phyloP scores from a whole-genome alignment of 306 rosid species.

The Rosa lucieae region DNA sequence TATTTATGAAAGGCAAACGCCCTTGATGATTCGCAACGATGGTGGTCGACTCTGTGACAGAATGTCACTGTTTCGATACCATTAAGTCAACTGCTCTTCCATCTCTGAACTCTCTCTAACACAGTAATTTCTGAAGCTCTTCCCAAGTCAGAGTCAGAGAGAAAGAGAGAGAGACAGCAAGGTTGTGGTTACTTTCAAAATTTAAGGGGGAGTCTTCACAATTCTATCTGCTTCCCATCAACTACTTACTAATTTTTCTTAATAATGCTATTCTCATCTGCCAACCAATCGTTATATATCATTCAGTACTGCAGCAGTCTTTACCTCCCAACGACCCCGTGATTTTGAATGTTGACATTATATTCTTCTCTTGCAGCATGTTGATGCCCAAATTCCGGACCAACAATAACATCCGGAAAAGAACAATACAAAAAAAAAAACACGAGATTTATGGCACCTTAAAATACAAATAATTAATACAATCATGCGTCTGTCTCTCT shows the following conservation, averaged over 20 bases:
- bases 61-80: background rate
- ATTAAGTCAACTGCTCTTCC: background rate
- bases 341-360: slow-evolving; percentile 21
- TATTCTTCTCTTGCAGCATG: background rate
- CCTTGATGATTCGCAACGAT: background rate
- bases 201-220: slow-evolving; percentile 24
- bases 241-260: slow-evolving; percentile 33
- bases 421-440: background rate
- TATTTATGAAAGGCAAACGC: slow-evolving; percentile 6
- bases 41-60: background rate
- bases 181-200: slow-evolving; percentile 25
- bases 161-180: background rate
- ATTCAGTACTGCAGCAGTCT: slow-evolving; percentile 22
- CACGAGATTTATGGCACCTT: background rate
- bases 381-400: background rate
- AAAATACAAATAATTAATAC: background rate
- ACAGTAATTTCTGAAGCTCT: background rate
- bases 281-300: slow-evolving; percentile 30
- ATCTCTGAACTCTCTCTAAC: background rate
- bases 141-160: background rate
- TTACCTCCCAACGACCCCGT: slow-evolving; percentile 33
- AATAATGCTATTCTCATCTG: slow-evolving; percentile 25
- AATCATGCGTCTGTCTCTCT: background rate
- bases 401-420: background rate
- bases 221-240: slow-evolving; percentile 16